A percentile compares a stretch with the other conserved stretches of the same genome.
Evolutionary conservation across 345 rosid species (phyloP).

Genomic region (Aquilaria malaccensis): DNA sequence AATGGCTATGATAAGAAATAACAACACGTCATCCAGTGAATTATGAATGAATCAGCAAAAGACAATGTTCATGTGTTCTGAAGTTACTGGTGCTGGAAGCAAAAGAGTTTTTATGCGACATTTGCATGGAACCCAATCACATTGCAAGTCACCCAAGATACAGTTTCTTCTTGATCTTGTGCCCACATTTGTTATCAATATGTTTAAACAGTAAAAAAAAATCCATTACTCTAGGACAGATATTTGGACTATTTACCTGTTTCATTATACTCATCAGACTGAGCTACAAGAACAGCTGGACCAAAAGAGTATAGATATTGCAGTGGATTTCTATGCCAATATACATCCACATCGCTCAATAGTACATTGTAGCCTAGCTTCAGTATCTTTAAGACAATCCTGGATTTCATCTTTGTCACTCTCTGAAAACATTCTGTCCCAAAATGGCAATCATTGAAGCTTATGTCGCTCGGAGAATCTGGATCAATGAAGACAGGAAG

Average conservation of each 20-base stretch:
- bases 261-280: constrained; percentile 77
- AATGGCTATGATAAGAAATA: no score
- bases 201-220: constrained; percentile 1
- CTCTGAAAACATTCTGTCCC: constrained; percentile 90
- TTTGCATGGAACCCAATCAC: no score
- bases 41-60: no score
- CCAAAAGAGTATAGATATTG: constrained; percentile 59
- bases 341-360: constrained; percentile 82
- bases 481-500: constrained; percentile 80
- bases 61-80: no score
- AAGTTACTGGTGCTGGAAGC: no score
- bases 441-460: constrained; percentile 87
- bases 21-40: no score
- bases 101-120: no score
- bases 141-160: no score
- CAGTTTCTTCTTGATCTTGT: not conserved
- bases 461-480: constrained; percentile 61
- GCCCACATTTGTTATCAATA: not conserved
- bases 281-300: constrained; percentile 70
- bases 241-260: constrained; percentile 36
- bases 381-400: constrained; percentile 68
- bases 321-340: constrained; percentile 81
- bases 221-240: not conserved
- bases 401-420: constrained; percentile 91
- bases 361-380: constrained; percentile 88